Conservation (phyloP, 768 basidiomycete genomes). For the Termitomyces eurrhizus region DNA sequence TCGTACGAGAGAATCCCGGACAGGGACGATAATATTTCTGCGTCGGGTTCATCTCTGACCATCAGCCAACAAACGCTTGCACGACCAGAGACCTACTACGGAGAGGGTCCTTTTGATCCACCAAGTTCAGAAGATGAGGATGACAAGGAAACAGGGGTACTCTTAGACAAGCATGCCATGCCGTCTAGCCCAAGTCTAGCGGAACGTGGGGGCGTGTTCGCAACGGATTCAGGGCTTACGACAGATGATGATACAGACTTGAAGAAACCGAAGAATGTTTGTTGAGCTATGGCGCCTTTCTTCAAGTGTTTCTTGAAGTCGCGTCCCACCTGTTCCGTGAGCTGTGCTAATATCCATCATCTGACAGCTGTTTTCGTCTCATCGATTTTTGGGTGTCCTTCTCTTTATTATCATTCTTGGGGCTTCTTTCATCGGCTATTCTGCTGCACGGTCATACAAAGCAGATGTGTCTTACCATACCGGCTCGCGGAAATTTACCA, state of each 20-base stretch:
- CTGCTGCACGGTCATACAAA: conserved; percentile 73
- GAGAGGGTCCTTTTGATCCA: conserved; percentile 72
- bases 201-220: conserved; percentile 17
- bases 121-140: conserved; percentile 80
- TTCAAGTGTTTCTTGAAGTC: background rate
- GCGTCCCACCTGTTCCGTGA: background rate
- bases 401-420: conserved; percentile 57
- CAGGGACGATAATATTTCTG: conserved; percentile 1
- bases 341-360: background rate
- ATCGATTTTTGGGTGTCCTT: conserved; percentile 59
- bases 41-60: conserved; percentile 7
- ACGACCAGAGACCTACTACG: conserved; percentile 52
- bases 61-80: conserved; percentile 8
- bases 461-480: conserved; percentile 47
- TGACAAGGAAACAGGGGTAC: conserved; percentile 27
- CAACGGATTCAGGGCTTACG: conserved; percentile 10
- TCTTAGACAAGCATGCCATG: conserved; percentile 42
- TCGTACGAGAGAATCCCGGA: conserved; percentile 16
- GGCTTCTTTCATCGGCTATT: conserved; percentile 64
- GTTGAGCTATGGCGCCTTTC: background rate
- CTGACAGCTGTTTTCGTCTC: conserved; percentile 43
- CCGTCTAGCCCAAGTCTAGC: conserved; percentile 21
- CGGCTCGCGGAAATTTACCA: conserved; percentile 65
- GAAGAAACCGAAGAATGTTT: conserved; percentile 10
- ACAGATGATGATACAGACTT: conserved; percentile 7